phyloP scores from a whole-genome alignment of 495 filamentous ascomycete genomes.

The Haplographium delicatum region DNA sequence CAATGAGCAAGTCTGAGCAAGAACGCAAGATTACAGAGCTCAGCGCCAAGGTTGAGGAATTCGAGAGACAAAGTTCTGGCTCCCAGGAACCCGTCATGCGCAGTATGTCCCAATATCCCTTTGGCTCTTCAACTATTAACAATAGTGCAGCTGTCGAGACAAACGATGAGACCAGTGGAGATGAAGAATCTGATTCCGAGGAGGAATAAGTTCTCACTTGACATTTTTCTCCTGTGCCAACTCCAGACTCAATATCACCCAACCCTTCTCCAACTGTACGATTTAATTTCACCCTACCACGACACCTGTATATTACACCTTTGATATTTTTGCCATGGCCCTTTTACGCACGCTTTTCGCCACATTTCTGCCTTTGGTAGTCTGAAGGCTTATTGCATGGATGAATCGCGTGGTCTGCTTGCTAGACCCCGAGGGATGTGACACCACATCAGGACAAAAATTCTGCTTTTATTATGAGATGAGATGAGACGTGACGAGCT shows the following conservation, averaged over 20 bases:
- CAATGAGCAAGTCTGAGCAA: slow-evolving; percentile 93
- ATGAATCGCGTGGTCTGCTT: background rate
- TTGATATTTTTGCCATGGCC: slow-evolving; percentile 2
- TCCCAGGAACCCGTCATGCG: slow-evolving; percentile 23
- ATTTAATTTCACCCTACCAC: slow-evolving; percentile 7
- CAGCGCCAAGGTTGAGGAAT: slow-evolving; percentile 42
- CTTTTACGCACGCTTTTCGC: background rate
- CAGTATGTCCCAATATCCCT: slow-evolving; percentile 13
- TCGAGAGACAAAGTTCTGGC: slow-evolving; percentile 17
- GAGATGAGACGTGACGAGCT: too few relatives aligned
- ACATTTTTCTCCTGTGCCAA: background rate
- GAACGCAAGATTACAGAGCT: slow-evolving; percentile 82
- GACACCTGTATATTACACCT: slow-evolving; percentile 13
- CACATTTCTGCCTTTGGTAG: background rate
- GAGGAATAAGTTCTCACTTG: slow-evolving; percentile 20
- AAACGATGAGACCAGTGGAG: slow-evolving; percentile 22
- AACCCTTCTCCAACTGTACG: slow-evolving; percentile 7
- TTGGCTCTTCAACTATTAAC: slow-evolving; percentile 7
- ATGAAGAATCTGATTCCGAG: slow-evolving; percentile 26
- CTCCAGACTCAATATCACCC: background rate
- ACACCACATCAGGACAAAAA: slow-evolving; percentile 12
- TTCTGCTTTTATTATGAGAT: background rate
- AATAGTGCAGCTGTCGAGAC: slow-evolving; percentile 16
- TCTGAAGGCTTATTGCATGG: slow-evolving; percentile 10
- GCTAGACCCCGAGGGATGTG: slow-evolving; percentile 9